These are phyloP conservation scores for Pterulicium gracile DNA, from an alignment of 1,284 basidiomycete species.

Conservation along the genomic window DNA sequence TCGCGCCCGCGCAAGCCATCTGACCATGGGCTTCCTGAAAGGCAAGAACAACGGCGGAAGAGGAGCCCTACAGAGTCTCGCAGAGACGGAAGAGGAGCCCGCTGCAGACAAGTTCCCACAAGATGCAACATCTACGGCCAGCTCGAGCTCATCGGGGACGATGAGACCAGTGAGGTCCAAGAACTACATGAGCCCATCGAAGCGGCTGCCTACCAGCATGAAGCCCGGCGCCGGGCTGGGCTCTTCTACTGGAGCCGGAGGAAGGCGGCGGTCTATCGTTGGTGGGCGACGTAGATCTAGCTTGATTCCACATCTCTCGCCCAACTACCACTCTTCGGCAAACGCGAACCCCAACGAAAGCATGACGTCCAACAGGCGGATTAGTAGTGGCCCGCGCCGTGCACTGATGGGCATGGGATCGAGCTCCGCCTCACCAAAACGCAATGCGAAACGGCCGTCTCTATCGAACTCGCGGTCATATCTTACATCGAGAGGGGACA, in stretches of 20 bases:
- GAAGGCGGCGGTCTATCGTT: conserved; percentile 50
- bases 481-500: conserved; percentile 19
- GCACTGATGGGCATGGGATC: neutral
- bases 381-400: neutral
- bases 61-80: conserved; percentile 48
- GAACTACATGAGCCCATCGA: neutral
- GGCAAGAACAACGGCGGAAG: conserved; percentile 26
- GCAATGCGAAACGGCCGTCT: neutral
- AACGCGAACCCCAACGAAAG: neutral
- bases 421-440: neutral
- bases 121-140: neutral
- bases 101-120: conserved; percentile 13
- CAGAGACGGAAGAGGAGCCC: conserved; percentile 68
- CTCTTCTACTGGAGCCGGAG: neutral
- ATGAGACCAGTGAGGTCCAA: neutral
- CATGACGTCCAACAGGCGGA: neutral
- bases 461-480: conserved; percentile 14
- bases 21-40: conserved; percentile 63
- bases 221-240: neutral
- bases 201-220: neutral
- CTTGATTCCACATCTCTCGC: conserved; percentile 57
- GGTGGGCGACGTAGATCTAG: conserved; percentile 65
- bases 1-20: conserved; percentile 48
- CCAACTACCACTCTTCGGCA: conserved; percentile 20
- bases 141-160: neutral